Base-by-base conservation (phyloP, 2,329 filamentous ascomycete species). In the Teratosphaeria gauchensis region DNA sequence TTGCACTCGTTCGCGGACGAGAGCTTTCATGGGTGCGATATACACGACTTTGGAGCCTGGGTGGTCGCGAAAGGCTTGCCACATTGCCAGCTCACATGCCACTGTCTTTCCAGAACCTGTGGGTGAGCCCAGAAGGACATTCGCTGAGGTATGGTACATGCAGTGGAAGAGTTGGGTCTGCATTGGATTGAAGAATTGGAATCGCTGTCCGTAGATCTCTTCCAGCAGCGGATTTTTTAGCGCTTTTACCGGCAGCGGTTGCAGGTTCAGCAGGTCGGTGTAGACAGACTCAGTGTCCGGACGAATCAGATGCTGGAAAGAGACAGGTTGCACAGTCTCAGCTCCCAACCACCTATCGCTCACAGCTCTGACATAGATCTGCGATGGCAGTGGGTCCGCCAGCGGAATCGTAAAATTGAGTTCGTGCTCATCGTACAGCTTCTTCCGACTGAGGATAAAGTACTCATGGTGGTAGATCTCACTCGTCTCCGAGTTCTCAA, bases 111-210 rank as follows among this genome's bases (percentile, higher is more conserved):
- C 94, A 79, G 91, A 96, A 59, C 94, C 94, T 0, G 95, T 99
- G 0, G 94, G 95, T 2, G 94, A 97, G 7, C 95, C 94, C 8
- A 99, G 82, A 2, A 99, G 82, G 4, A 99, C 92, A 69, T 99
- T 99, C 53, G 89, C 87, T 7, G 88, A 75, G 0, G 94, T 96
- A 71, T 97, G 88, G 65, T 99, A 99, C 35, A 99, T 82, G 14
- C 90, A 92, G 69, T 99, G 94, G 75, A 99, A 99, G 56, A 99
- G 90, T 69, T 99, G 94, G 0, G 94, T 97, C 74, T 99, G 94
- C 95, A 99, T 97, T 0, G 94, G 94, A 70, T 99, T 99, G 80
- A 99, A 99, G 74, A 87, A 99, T 64, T 94, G 87, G 73, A 99
- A 99, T 33, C 91, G 84, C 71, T 92, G 80, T 0, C 82, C 85